phyloP scores from a whole-genome alignment of 2,329 filamentous ascomycete genomes.

The Aspergillus tubingensis region DNA sequence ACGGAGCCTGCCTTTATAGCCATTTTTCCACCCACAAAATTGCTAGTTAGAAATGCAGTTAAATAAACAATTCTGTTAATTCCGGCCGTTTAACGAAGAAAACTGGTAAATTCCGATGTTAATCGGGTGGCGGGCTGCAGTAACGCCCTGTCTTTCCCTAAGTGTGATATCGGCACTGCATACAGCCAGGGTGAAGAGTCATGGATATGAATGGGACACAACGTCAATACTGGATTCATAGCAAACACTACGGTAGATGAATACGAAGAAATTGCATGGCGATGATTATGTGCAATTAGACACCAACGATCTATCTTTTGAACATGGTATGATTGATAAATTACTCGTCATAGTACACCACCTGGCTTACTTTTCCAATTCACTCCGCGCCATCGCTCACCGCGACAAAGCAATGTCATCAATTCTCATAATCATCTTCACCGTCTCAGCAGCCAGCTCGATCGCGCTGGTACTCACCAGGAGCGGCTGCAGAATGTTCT shows the following conservation, averaged over 20 bases:
- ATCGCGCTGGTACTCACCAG: slow-evolving; percentile 97
- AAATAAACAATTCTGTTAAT: background rate
- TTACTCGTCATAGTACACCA: slow-evolving; percentile 28
- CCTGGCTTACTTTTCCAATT: slow-evolving; percentile 21
- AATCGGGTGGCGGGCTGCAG: too few relatives aligned
- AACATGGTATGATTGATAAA: slow-evolving; percentile 21
- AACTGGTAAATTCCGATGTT: too few relatives aligned
- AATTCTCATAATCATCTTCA: slow-evolving; percentile 86
- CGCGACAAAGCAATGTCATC: slow-evolving; percentile 64
- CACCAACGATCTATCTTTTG: slow-evolving; percentile 13
- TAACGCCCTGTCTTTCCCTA: too few relatives aligned
- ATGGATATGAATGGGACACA: too few relatives aligned
- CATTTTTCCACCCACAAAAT: background rate
- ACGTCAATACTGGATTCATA: too few relatives aligned
- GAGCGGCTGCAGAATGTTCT: slow-evolving; percentile 94
- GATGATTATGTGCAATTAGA: slow-evolving; percentile 6
- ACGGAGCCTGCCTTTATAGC: background rate
- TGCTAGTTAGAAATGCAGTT: background rate
- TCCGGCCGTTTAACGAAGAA: too few relatives aligned
- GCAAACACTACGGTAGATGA: too few relatives aligned
- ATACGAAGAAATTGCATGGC: background rate
- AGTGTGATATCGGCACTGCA: too few relatives aligned
- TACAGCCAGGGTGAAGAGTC: too few relatives aligned
- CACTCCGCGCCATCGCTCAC: slow-evolving; percentile 23
- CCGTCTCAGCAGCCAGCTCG: slow-evolving; percentile 94